phyloP scores from a whole-genome alignment of 2,329 filamentous ascomycete species.

The Didymella exigua region DNA sequence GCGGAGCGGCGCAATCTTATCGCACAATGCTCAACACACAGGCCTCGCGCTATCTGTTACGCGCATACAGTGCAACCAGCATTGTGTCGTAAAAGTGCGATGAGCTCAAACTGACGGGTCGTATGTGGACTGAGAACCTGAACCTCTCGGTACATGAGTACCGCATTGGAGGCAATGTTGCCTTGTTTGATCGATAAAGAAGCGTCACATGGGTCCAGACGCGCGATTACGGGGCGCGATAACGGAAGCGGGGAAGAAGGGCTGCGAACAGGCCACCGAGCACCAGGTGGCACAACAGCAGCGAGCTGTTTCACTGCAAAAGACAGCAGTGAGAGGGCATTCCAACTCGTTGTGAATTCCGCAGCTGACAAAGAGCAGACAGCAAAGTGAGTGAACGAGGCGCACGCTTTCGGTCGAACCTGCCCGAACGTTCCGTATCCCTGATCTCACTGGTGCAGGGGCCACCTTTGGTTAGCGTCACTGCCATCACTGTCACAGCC shows the following conservation, averaged over 20 bases:
- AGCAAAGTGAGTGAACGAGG: conserved; percentile 10
- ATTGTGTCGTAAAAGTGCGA: background rate
- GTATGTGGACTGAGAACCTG: background rate
- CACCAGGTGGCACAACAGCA: conserved; percentile 14
- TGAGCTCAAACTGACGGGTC: background rate
- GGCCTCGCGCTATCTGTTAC: background rate
- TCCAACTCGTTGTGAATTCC: conserved; percentile 4
- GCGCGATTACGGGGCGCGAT: conserved; percentile 29
- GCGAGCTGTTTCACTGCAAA: background rate
- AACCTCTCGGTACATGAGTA: conserved; percentile 15
- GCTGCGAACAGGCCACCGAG: conserved; percentile 16
- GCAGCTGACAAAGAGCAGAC: conserved; percentile 26
- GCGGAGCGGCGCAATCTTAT: conserved; percentile 17
- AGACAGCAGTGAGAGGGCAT: conserved; percentile 1
- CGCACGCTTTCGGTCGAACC: conserved; percentile 29
- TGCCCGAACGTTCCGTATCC: conserved; percentile 43
- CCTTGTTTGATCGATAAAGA: conserved; percentile 28
- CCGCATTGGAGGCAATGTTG: conserved; percentile 20
- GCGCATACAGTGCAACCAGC: background rate
- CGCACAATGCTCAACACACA: conserved; percentile 4
- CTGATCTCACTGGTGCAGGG: conserved; percentile 42
- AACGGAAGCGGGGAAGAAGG: conserved; percentile 35
- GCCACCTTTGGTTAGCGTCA: conserved; percentile 33
- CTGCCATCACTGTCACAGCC: conserved; percentile 45
- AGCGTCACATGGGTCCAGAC: conserved; percentile 31